Evolutionary conservation across 768 basidiomycete species (phyloP), one percentile per base, ranked within the genome.

Genomic region (Amanita muscaria): DNA sequence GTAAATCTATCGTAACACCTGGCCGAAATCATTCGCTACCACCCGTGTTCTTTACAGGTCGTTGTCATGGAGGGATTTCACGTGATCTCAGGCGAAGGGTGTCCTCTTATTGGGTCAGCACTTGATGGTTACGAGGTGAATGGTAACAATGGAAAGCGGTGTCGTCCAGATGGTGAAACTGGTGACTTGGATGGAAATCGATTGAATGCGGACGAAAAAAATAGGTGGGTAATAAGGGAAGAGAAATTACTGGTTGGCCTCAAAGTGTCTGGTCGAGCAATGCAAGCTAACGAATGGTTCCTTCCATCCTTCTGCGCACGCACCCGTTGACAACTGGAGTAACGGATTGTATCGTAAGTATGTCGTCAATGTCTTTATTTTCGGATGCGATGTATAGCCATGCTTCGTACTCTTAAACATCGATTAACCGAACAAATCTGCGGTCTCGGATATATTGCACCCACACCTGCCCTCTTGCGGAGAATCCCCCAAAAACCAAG

Each of bases 211-310:
- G 35, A 43, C 27, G 35, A 18, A 31, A 58, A 52, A 24, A 63
- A 56, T 43, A 56, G 56, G 19, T 51, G 51, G 29, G 49, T 59
- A 15, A 61, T 53, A 33, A 69, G 81, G 43, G 77, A 85, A 21
- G 83, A 81, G 62, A 73, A 68, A 40, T 49, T 86, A 14, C 61
- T 70, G 16, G 60, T 88, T 1, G 70, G 73, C 3, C 61, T 82
- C 29, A 61, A 59, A 37, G 79, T 86, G 5, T 59, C 62, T 9
- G 86, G 86, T 0, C 66, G 24, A 83, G 79, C 42, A 77, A 80
- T 12, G 68, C 70, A 9, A n/a, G 56, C 48, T 1, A 72, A 71
- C n/a, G 75, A 84, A 57, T 88, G 86, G 86, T 73, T 44, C 46
- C 15, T 30, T 16, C 15, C 47, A 10, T 43, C 34, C 38, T n/a